phyloP scores from a whole-genome alignment of 2,329 filamentous ascomycete genomes.

The Aspergillus uvarum region DNA sequence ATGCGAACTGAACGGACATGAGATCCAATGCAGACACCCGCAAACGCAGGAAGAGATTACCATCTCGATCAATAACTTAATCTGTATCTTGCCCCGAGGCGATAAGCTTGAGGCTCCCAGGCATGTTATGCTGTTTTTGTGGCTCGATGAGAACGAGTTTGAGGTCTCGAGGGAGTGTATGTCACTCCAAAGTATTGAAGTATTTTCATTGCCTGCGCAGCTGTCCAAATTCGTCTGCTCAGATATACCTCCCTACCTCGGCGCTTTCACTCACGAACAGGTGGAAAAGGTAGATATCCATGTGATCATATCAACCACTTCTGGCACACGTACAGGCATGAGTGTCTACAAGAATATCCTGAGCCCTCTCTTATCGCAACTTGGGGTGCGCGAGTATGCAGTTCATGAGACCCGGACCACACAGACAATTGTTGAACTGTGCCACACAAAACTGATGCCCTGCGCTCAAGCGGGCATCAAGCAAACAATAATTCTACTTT shows the following conservation, averaged over 20 bases:
- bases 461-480: constrained; percentile 48
- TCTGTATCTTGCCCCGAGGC: constrained; percentile 24
- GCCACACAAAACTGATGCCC: constrained; percentile 50
- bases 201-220: constrained; percentile 11
- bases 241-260: constrained; percentile 25
- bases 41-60: constrained; percentile 11
- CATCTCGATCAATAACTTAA: constrained; percentile 24
- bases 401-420: constrained; percentile 64
- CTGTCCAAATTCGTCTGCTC: constrained; percentile 18
- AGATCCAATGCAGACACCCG: constrained; percentile 21
- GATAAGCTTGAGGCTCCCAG: neutral
- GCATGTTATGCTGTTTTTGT: constrained; percentile 27
- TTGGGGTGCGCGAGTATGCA: constrained; percentile 51
- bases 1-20: neutral
- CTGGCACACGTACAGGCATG: constrained; percentile 61
- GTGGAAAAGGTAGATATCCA: constrained; percentile 40
- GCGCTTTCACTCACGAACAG: neutral
- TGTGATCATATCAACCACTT: constrained; percentile 66
- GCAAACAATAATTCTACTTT: constrained; percentile 73
- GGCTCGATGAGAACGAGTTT: constrained; percentile 2
- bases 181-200: constrained; percentile 19
- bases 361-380: constrained; percentile 53
- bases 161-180: constrained; percentile 4
- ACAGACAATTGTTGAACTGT: constrained; percentile 65
- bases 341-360: constrained; percentile 58